A percentile compares a stretch with the other conserved stretches of the same genome.
Evolutionary conservation across 352 stramenopile species (phyloP).

Genomic region (Globisporangium nagaii): DNA sequence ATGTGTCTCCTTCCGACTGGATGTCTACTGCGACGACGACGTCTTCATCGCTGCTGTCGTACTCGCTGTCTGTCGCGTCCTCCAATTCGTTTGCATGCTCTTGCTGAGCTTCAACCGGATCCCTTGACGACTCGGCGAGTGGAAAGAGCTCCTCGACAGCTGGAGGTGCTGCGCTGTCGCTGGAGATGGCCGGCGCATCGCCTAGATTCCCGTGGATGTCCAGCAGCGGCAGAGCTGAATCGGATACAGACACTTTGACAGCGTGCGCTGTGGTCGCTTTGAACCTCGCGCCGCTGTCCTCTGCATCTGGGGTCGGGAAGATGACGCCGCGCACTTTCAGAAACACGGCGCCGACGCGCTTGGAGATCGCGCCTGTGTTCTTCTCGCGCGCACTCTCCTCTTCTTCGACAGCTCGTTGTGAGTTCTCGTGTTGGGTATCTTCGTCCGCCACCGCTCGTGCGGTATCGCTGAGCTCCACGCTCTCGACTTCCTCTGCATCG

Average conservation of each 20-base stretch:
- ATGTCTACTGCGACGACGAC: neutral
- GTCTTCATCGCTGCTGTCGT: no score
- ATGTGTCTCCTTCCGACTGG: neutral
- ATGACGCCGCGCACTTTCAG: neutral
- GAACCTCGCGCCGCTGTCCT: no score
- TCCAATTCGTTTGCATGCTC: neutral
- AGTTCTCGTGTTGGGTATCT: neutral
- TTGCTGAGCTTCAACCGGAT: neutral
- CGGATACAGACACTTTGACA: no score
- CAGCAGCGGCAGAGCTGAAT: no score
- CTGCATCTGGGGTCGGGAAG: neutral
- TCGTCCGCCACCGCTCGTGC: neutral
- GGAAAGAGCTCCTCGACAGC: neutral
- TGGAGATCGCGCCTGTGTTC: neutral
- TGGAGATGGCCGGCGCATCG: neutral
- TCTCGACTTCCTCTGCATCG: neutral
- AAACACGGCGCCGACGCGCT: neutral
- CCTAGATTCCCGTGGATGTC: neutral
- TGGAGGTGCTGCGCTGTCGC: neutral
- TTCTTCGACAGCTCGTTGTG: neutral
- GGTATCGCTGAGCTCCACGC: neutral
- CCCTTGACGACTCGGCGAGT: neutral
- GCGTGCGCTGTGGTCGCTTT: no score
- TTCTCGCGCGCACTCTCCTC: neutral
- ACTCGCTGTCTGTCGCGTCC: neutral